These are phyloP conservation scores for Thermomyces lanuginosus DNA, from an alignment of 2,329 filamentous ascomycete species.

Conservation along the genomic window DNA sequence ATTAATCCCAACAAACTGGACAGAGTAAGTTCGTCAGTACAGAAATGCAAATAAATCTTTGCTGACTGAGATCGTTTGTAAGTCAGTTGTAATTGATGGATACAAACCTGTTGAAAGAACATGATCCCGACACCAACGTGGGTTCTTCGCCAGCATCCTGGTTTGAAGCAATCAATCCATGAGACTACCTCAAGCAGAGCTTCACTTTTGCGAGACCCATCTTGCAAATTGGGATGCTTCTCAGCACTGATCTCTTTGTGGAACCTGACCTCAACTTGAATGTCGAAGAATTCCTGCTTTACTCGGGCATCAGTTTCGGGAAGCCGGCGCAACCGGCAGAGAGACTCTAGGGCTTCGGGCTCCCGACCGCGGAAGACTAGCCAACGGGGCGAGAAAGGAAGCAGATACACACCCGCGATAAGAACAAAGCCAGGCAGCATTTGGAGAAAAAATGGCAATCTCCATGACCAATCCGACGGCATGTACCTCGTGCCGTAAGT, in stretches of 20 bases:
- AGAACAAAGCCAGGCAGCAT: constrained; percentile 26
- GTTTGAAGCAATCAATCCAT: constrained; percentile 34
- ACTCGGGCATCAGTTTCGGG: constrained; percentile 35
- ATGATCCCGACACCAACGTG: constrained; percentile 37
- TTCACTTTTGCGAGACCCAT: constrained; percentile 16
- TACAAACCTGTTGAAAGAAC: constrained; percentile 44
- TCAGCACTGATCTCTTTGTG: constrained; percentile 30
- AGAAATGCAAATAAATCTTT: background rate
- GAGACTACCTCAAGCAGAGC: constrained; percentile 31
- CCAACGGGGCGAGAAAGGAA: constrained; percentile 42
- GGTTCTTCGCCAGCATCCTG: constrained; percentile 35
- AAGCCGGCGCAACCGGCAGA: constrained; percentile 35
- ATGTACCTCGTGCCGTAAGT: constrained; percentile 31
- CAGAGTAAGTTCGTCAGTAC: constrained; percentile 2
- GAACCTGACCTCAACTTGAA: constrained; percentile 38
- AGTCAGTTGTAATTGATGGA: too few relatives aligned
- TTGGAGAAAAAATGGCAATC: constrained; percentile 34
- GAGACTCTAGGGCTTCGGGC: constrained; percentile 32
- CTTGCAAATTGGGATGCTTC: constrained; percentile 24
- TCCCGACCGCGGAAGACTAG: constrained; percentile 33
- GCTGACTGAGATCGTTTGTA: too few relatives aligned
- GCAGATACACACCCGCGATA: constrained; percentile 22
- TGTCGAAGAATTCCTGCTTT: constrained; percentile 34
- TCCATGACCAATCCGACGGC: constrained; percentile 30
- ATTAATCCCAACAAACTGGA: constrained; percentile 35